These are phyloP conservation scores for Plantago elongata DNA, from an alignment of 257 asterid species.

Conservation along the genomic window DNA sequence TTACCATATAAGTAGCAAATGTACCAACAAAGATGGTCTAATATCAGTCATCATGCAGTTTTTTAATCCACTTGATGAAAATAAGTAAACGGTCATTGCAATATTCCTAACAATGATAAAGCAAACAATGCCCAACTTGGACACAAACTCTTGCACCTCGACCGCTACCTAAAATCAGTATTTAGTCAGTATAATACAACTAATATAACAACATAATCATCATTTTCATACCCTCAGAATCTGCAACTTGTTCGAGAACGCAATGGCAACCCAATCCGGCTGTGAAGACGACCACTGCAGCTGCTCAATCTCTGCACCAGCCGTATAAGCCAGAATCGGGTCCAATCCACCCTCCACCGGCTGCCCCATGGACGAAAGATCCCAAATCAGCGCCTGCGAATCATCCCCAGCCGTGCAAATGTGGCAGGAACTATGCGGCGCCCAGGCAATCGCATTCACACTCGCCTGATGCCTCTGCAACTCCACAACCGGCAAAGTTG, in stretches of 20 bases:
- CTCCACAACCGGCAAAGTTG: constrained; percentile 89
- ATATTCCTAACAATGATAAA: too few species aligned
- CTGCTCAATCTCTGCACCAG: constrained; percentile 96
- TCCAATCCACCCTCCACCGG: constrained; percentile 94
- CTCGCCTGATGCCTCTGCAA: constrained; percentile 94
- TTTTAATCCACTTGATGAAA: too few species aligned
- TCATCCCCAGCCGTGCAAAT: constrained; percentile 98
- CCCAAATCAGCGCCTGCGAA: constrained; percentile 98
- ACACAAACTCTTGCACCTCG: too few species aligned
- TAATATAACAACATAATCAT: neutral
- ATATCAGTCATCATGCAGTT: too few species aligned
- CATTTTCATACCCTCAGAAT: constrained; percentile 83
- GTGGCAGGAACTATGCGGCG: constrained; percentile 97
- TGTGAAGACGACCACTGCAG: constrained; percentile 96
- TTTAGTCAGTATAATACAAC: too few species aligned
- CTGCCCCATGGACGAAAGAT: constrained; percentile 87
- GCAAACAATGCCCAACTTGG: too few species aligned
- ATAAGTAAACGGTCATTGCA: too few species aligned
- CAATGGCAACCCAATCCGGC: constrained; percentile 98
- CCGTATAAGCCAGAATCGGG: constrained; percentile 92
- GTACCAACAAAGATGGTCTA: too few species aligned
- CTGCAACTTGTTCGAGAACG: constrained; percentile 93
- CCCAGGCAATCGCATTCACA: constrained; percentile 98
- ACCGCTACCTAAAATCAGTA: too few species aligned
- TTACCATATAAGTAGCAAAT: too few species aligned